Evolutionary conservation across 83 land plant species (phyloP).

Genomic region (Picea engelmannii): DNA sequence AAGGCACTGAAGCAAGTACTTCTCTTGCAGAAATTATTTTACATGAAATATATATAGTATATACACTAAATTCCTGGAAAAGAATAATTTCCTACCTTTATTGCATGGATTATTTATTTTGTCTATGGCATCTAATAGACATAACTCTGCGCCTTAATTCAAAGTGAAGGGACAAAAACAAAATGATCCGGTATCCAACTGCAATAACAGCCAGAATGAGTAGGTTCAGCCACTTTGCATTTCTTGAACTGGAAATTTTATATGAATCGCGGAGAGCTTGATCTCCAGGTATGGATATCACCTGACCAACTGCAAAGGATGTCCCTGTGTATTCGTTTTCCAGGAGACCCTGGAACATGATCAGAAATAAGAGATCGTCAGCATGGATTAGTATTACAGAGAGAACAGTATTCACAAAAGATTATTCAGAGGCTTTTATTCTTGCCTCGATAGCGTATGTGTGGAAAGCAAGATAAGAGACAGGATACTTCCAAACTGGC

Average conservation of each 20-base stretch:
- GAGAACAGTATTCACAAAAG: not conserved
- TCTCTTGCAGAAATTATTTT: not conserved
- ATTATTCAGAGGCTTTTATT: not conserved
- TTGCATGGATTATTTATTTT: not conserved
- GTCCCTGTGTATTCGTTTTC: conserved; percentile 83
- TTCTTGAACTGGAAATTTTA: conserved; percentile 39
- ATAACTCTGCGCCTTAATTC: conserved; percentile 23
- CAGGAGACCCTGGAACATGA: conserved; percentile 61
- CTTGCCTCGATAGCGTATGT: conserved; percentile 81
- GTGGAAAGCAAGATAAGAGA: conserved; percentile 88
- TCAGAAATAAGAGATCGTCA: not conserved
- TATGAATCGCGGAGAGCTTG: conserved; percentile 56
- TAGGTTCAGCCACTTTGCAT: conserved; percentile 74
- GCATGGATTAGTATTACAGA: not conserved
- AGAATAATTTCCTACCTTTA: conserved; percentile 1
- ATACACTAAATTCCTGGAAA: not conserved
- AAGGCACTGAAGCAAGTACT: not conserved
- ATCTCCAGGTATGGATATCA: conserved; percentile 48
- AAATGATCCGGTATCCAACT: conserved; percentile 54
- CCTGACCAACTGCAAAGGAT: conserved; percentile 68
- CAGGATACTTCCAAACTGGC: conserved; percentile 82
- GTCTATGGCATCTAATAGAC: not conserved
- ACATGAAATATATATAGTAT: too few species aligned
- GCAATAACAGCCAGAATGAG: conserved; percentile 63
- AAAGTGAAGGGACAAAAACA: conserved; percentile 50